Conservation (phyloP, 306 rosid genomes). For the Rosa lucieae region DNA sequence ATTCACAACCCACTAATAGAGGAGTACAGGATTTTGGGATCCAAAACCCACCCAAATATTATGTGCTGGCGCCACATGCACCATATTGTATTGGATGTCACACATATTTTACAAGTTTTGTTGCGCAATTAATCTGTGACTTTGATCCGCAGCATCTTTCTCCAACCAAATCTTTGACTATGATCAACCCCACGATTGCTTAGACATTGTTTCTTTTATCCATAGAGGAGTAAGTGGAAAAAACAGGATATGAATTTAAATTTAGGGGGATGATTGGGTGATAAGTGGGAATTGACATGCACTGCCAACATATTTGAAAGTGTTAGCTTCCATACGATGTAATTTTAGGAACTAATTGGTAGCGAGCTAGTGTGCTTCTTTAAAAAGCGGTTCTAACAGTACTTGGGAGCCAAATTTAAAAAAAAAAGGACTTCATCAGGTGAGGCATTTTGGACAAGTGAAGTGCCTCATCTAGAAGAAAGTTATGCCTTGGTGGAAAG, state of each 20-base stretch:
- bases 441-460: too few relatives aligned
- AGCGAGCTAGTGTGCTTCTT: neutral
- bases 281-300: neutral
- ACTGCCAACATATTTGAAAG: neutral
- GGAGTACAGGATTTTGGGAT: slow-evolving; percentile 22
- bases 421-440: too few relatives aligned
- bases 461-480: too few relatives aligned
- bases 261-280: neutral
- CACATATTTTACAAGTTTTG: neutral
- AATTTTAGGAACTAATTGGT: neutral
- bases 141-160: slow-evolving; percentile 14
- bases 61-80: slow-evolving; percentile 19
- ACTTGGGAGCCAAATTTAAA: too few relatives aligned
- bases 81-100: slow-evolving; percentile 3
- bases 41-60: slow-evolving; percentile 16
- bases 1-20: slow-evolving; percentile 15
- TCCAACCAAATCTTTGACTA: slow-evolving; percentile 18
- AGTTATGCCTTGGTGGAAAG: too few relatives aligned
- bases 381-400: neutral
- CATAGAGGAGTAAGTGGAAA: neutral
- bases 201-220: slow-evolving; percentile 5
- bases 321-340: neutral
- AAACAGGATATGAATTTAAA: neutral
- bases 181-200: neutral
- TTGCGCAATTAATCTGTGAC: neutral